Evolutionary conservation across 306 rosid genomes (phyloP).

Genomic region (Datisca glomerata): DNA sequence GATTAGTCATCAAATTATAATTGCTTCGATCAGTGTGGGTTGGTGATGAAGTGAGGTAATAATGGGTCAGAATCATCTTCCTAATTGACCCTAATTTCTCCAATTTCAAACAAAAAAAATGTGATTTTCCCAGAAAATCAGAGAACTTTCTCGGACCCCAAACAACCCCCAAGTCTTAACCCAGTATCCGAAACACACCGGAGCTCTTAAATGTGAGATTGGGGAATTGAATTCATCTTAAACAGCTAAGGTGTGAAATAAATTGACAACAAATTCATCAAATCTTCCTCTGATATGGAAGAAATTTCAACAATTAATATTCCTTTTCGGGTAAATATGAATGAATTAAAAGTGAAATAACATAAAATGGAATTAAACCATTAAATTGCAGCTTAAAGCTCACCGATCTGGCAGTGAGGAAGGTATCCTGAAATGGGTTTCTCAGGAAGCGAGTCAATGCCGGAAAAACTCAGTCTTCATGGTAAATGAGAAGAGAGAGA

Average conservation of each 20-base stretch:
- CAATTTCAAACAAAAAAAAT: not conserved
- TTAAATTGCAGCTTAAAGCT: not conserved
- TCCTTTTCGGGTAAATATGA: conserved; percentile 2
- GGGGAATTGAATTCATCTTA: conserved; percentile 4
- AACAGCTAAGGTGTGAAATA: conserved; percentile 21
- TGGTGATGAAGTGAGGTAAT: not conserved
- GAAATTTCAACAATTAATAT: conserved; percentile 13
- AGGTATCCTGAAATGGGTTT: conserved; percentile 1
- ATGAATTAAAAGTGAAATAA: not conserved
- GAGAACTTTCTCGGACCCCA: not conserved
- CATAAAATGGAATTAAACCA: not conserved
- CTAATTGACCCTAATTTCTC: not conserved
- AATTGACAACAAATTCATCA: conserved; percentile 13
- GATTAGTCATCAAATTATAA: too few species aligned
- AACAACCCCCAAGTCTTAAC: not conserved
- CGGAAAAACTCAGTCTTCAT: not conserved
- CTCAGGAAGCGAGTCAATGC: conserved; percentile 4
- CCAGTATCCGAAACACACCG: not conserved
- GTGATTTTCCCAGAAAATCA: not conserved
- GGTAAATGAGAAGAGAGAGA: not conserved
- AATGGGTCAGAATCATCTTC: not conserved
- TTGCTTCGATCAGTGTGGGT: not conserved
- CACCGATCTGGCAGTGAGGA: conserved; percentile 1
- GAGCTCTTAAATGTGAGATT: not conserved
- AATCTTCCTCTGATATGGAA: conserved; percentile 29